A percentile compares a stretch with the other conserved stretches of the same genome.
These are phyloP conservation scores for Andrographis paniculata DNA, from an alignment of 305 asterid species.

Conservation along the genomic window DNA sequence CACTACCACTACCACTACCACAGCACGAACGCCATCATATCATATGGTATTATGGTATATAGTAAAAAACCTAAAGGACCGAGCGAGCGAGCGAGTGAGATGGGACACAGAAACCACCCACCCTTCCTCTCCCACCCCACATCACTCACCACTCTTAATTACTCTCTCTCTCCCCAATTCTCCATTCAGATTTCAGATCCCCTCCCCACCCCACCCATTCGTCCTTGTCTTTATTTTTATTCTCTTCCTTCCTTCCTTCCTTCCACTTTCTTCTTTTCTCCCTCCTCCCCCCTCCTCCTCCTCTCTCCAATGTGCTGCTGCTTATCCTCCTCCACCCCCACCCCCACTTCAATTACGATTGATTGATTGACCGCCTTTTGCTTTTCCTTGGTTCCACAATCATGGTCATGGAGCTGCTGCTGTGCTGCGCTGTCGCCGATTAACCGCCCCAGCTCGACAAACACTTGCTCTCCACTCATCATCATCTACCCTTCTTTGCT, in stretches of 20 bases:
- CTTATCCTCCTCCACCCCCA: too few relatives aligned
- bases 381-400: too few relatives aligned
- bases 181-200: slow-evolving; percentile 24
- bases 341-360: too few relatives aligned
- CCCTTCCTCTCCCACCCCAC: too few relatives aligned
- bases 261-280: not conserved
- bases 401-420: too few relatives aligned
- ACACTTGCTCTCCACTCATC: not conserved
- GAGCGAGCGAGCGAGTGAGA: slow-evolving; percentile 17
- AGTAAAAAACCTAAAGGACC: not conserved
- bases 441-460: too few relatives aligned
- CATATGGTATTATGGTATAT: too few relatives aligned
- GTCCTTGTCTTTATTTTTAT: slow-evolving; percentile 23
- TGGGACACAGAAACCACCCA: slow-evolving; percentile 4
- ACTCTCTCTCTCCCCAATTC: slow-evolving; percentile 8
- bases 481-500: not conserved
- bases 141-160: slow-evolving; percentile 5
- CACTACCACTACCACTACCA: too few relatives aligned
- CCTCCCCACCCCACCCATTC: slow-evolving; percentile 32
- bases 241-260: slow-evolving; percentile 19
- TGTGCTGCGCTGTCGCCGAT: too few relatives aligned
- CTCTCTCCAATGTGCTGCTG: not conserved
- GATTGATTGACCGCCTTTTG: too few relatives aligned
- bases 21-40: too few relatives aligned
- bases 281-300: not conserved